Evolutionary conservation across 192 early-diverging fungal species (phyloP), one percentile per base, ranked within the genome.

Genomic region (Umbelopsis sp.): DNA sequence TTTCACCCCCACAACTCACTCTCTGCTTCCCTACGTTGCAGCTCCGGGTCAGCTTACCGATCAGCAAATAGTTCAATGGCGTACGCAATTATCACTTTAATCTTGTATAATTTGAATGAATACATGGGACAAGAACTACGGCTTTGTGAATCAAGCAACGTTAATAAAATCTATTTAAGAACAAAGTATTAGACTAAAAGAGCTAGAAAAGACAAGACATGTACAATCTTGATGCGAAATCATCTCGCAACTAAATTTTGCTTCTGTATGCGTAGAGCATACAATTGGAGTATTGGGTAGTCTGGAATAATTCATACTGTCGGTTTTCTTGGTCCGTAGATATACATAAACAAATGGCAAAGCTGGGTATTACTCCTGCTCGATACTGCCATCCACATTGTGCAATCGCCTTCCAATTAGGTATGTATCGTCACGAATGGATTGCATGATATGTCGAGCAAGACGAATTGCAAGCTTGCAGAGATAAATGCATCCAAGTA

Each of bases 1-100:
- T 73, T 70, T 98, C 51, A 95, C 95, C 3, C 97, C 97, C 11
- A 94, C 95, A 23, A 99, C 95, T 0, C 97, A 99, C 68, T 78
- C 88, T 13, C 69, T 78, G 37, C 74, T 99, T 50, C 87, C 93
- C 4, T 75, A 81, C 2, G 80, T 78, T 13, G 96, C 97, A 3
- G 97, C 97, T 4, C 94, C 96, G 0, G 97, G 97, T 21, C 97
- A 99, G 80, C 81, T 99, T 45, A 87, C 90, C 45, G 82, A 94
- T 11, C 68, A 68, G 22, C 81, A 97, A 67, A 93, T 98, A 2
- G 27, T 15, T 16, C 55, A 61, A n/a, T 61, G 55, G 55, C 55
- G 55, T 8, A 35, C 18, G n/a, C 23, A 61, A 25, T 30, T 61
- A n/a, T 61, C 27, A 15, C 11, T 61, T 25, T 61, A 61, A n/a